Evolutionary conservation across 108 stramenopile genomes (phyloP), one percentile per base, ranked within the genome.

Genomic region (Skeletonema menzelii): DNA sequence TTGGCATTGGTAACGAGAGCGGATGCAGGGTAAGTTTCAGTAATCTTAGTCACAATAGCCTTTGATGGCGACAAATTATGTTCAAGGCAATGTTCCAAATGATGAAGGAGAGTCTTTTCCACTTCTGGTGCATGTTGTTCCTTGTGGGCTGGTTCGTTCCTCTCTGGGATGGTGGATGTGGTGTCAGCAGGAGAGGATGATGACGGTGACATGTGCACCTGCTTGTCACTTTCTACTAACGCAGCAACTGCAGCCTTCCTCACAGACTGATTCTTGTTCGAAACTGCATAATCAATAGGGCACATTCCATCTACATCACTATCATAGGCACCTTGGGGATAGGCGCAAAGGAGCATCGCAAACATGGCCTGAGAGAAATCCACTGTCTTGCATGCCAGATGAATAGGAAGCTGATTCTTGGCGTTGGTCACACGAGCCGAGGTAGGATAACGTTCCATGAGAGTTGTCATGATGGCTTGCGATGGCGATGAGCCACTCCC

Each of bases 321-420:
- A 13, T 20, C 4, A 5, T 58, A 58, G 57, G 57, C 57, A n/a
- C 57, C 57, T 15, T 58, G 27, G n/a, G 57, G 57, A 58, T 58
- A 24, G 27, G 31, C 31, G 20, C 57, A 2, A 4, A 58, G 31
- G 4, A 58, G 2, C 27, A 30, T 31, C 14, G 57, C 6, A 30
- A 58, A 58, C 15, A 58, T 22, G 20, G 3, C 11, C 2, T 24
- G 5, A 30, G 57, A 24, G 57, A 58, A 20, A n/a, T 10, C 27
- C 19, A 15, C 19, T 14, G 57, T 22, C 5, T 5, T 13, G 57
- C 57, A 58, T 30, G 57, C 57, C 3, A 58, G 3, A 30, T 58
- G 57, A 20, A 58, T 58, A 15, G 40, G 40, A 11, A 42, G 40
- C 40, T 42, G 40, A 15, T 42, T n/a, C 3, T n/a, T 15, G 14